A percentile compares a stretch with the other conserved stretches of the same genome.
phyloP scores from a whole-genome alignment of 768 basidiomycete genomes.

The Collybia sordida region DNA sequence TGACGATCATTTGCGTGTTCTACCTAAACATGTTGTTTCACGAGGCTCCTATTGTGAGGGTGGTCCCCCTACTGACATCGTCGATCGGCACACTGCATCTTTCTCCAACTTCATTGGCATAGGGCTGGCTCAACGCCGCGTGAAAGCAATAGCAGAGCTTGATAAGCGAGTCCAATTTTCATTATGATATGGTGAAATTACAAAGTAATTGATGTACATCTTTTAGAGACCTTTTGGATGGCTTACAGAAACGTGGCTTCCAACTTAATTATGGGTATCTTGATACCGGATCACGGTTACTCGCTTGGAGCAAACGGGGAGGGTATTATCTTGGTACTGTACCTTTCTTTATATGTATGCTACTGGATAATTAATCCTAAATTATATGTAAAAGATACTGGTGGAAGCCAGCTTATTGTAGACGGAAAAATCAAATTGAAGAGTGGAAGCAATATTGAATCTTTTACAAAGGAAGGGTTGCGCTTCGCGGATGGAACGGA shows the following conservation, averaged over 20 bases:
- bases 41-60: slow-evolving; percentile 45
- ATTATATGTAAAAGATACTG: slow-evolving; percentile 37
- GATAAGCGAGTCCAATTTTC: slow-evolving; percentile 44
- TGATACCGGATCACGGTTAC: slow-evolving; percentile 47
- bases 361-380: not conserved
- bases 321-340: slow-evolving; percentile 67
- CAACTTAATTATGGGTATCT: slow-evolving; percentile 49
- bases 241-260: slow-evolving; percentile 58
- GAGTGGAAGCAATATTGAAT: slow-evolving; percentile 45
- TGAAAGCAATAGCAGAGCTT: slow-evolving; percentile 44
- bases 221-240: slow-evolving; percentile 49
- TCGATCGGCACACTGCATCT: slow-evolving; percentile 48
- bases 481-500: slow-evolving; percentile 45
- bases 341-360: not conserved
- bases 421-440: slow-evolving; percentile 71
- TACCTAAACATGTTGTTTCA: not conserved
- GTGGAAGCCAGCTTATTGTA: slow-evolving; percentile 53
- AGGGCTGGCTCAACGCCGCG: slow-evolving; percentile 28
- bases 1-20: not conserved
- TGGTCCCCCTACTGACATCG: slow-evolving; percentile 47
- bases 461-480: slow-evolving; percentile 40
- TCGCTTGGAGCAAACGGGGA: slow-evolving; percentile 49
- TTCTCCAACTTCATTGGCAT: slow-evolving; percentile 37
- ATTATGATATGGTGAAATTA: not conserved
- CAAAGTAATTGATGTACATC: not conserved